These are phyloP conservation scores for Aspergillus tamarii DNA, from an alignment of 2,329 filamentous ascomycete species.

Conservation along the genomic window DNA sequence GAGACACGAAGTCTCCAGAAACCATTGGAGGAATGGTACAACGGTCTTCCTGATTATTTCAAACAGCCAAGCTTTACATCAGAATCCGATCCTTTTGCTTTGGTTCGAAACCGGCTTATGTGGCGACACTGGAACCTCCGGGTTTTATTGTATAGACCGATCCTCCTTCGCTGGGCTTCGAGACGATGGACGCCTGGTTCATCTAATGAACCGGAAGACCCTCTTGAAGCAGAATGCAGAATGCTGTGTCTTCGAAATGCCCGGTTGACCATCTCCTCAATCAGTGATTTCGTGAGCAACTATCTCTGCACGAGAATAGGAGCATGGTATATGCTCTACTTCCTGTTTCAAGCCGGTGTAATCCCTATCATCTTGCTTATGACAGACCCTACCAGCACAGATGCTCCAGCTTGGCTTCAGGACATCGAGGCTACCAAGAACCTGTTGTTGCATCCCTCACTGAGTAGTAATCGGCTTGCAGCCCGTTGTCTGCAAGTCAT, in stretches of 20 bases:
- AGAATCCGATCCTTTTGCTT: slow-evolving; percentile 40
- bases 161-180: slow-evolving; percentile 46
- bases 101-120: slow-evolving; percentile 44
- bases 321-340: slow-evolving; percentile 51
- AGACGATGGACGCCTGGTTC: slow-evolving; percentile 38
- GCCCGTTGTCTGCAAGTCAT: slow-evolving; percentile 44
- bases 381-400: slow-evolving; percentile 43
- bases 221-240: slow-evolving; percentile 43
- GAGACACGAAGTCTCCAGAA: slow-evolving; percentile 46
- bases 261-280: slow-evolving; percentile 45
- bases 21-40: slow-evolving; percentile 48
- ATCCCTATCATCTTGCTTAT: slow-evolving; percentile 49
- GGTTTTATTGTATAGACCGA: slow-evolving; percentile 48
- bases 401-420: slow-evolving; percentile 41
- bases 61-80: slow-evolving; percentile 37
- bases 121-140: slow-evolving; percentile 50
- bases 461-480: slow-evolving; percentile 44
- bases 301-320: slow-evolving; percentile 45
- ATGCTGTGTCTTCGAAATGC: slow-evolving; percentile 46
- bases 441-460: slow-evolving; percentile 42
- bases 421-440: slow-evolving; percentile 46
- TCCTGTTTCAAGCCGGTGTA: slow-evolving; percentile 50
- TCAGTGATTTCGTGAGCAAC: slow-evolving; percentile 46
- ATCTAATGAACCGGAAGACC: slow-evolving; percentile 34
- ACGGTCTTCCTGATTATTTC: slow-evolving; percentile 45